A percentile compares a stretch with the other conserved stretches of the same genome.
These are phyloP conservation scores for Cutaneotrichosporon cyanovorans DNA, from an alignment of 1,284 basidiomycete genomes.

Conservation along the genomic window DNA sequence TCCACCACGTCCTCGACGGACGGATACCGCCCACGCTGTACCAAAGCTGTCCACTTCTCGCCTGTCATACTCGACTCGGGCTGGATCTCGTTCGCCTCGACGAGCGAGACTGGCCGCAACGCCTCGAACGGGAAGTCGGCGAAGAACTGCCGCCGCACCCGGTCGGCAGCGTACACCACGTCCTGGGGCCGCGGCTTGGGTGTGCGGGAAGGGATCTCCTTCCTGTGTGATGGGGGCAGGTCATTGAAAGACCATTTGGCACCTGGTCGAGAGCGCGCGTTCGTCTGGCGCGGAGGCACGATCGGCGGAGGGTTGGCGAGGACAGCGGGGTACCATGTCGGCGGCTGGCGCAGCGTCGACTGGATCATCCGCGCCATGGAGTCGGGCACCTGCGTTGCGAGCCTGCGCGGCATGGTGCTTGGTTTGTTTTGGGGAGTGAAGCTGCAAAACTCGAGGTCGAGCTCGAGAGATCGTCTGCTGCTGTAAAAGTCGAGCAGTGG, in stretches of 20 bases:
- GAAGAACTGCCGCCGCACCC: slow-evolving; percentile 84
- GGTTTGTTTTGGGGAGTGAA: not conserved
- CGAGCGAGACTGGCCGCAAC: slow-evolving; percentile 68
- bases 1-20: slow-evolving; percentile 77
- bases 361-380: slow-evolving; percentile 76
- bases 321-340: slow-evolving; percentile 79
- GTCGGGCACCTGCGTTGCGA: slow-evolving; percentile 82
- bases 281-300: slow-evolving; percentile 66
- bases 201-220: slow-evolving; percentile 1
- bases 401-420: slow-evolving; percentile 66
- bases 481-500: slow-evolving; percentile 16
- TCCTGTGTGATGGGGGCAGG: slow-evolving; percentile 12
- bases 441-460: not conserved
- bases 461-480: not conserved
- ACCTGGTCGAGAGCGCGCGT: slow-evolving; percentile 48
- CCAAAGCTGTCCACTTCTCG: slow-evolving; percentile 61
- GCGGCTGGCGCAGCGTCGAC: slow-evolving; percentile 62
- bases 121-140: slow-evolving; percentile 94
- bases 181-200: slow-evolving; percentile 55
- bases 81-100: slow-evolving; percentile 55
- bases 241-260: slow-evolving; percentile 20
- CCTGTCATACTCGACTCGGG: slow-evolving; percentile 56
- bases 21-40: slow-evolving; percentile 75
- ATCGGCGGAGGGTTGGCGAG: slow-evolving; percentile 79
- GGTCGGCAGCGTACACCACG: slow-evolving; percentile 77